These are phyloP conservation scores for Cynara cardunculus DNA, from an alignment of 129 eudicot genomes.

Conservation along the genomic window DNA sequence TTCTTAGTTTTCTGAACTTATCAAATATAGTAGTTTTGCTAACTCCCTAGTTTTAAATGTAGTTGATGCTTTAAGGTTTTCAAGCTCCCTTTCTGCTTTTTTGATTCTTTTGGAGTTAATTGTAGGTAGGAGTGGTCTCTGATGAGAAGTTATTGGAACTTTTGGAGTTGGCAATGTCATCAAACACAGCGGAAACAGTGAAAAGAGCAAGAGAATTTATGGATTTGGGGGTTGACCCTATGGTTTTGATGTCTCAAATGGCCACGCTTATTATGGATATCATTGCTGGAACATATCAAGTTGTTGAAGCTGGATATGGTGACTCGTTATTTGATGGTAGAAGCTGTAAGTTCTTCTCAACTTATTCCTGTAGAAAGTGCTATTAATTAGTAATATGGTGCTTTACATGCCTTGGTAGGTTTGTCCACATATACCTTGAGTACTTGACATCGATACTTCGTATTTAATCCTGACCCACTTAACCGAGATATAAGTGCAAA, in stretches of 20 bases:
- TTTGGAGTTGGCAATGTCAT: slow-evolving; percentile 84
- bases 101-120: not conserved
- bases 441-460: not conserved
- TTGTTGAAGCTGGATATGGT: slow-evolving; percentile 42
- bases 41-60: not conserved
- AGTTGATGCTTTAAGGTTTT: not conserved
- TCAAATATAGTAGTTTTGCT: not conserved
- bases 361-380: not conserved
- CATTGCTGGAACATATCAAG: slow-evolving; percentile 80
- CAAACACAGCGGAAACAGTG: slow-evolving; percentile 87
- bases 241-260: slow-evolving; percentile 78
- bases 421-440: not conserved
- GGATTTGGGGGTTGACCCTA: slow-evolving; percentile 87
- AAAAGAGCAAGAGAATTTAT: slow-evolving; percentile 79
- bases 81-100: not conserved
- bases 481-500: not conserved
- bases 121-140: slow-evolving; percentile 83
- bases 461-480: not conserved
- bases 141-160: slow-evolving; percentile 83
- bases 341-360: slow-evolving; percentile 63
- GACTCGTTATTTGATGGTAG: slow-evolving; percentile 61
- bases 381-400: not conserved
- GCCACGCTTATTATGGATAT: slow-evolving; percentile 88
- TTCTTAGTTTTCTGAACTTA: slow-evolving; percentile 14
- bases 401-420: not conserved